Evolutionary conservation across 2,329 filamentous ascomycete genomes (phyloP).

Genomic region (Curvularia lunata): DNA sequence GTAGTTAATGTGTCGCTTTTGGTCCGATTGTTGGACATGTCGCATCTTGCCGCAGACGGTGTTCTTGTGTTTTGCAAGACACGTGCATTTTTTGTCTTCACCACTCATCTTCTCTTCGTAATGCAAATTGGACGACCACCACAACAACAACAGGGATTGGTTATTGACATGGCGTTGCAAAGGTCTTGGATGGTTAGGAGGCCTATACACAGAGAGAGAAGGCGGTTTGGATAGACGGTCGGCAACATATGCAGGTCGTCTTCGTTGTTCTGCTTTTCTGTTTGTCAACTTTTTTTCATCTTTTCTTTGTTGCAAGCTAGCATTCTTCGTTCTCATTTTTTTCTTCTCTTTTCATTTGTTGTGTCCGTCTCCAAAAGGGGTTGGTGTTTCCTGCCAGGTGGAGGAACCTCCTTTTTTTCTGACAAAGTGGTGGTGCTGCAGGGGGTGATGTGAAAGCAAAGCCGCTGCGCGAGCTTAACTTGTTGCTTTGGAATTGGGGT

Average conservation of each 20-base stretch:
- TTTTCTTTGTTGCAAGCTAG: conserved; percentile 22
- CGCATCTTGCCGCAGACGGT: conserved; percentile 29
- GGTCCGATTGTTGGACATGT: conserved; percentile 37
- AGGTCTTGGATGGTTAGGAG: conserved; percentile 30
- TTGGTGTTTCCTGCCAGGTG: conserved; percentile 27
- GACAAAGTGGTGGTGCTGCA: conserved; percentile 29
- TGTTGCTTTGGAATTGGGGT: conserved; percentile 33
- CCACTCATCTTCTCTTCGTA: conserved; percentile 34
- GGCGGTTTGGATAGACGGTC: conserved; percentile 36
- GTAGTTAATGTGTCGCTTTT: conserved; percentile 36
- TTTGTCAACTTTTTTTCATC: conserved; percentile 19
- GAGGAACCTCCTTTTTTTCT: conserved; percentile 18
- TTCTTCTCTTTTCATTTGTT: conserved; percentile 16
- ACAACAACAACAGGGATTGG: conserved; percentile 32
- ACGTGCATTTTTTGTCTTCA: conserved; percentile 19
- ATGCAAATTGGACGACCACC: conserved; percentile 49
- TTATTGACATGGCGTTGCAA: conserved; percentile 44
- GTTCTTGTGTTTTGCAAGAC: conserved; percentile 24
- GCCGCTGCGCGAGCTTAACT: conserved; percentile 45
- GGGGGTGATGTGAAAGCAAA: conserved; percentile 28
- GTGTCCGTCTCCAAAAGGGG: conserved; percentile 16
- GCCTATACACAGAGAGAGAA: conserved; percentile 34
- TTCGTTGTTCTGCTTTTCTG: conserved; percentile 15
- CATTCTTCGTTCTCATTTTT: conserved; percentile 8
- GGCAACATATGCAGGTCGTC: conserved; percentile 24